Conservation (phyloP, 2,329 filamentous ascomycete genomes). For the Paraphaeosphaeria sporulosa region DNA sequence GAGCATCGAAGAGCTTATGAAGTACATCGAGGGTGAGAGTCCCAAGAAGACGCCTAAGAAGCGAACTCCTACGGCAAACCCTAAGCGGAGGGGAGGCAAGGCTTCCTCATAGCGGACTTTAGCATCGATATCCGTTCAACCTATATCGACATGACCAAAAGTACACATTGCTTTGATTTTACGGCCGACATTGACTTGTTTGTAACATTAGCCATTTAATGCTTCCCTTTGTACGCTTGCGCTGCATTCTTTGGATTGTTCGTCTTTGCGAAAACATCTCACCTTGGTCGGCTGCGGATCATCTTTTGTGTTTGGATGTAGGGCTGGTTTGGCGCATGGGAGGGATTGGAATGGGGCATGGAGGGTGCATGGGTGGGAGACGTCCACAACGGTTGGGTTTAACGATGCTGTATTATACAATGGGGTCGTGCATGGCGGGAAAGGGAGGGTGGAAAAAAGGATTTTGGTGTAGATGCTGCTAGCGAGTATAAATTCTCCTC, state of each 20-base stretch:
- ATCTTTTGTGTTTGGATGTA: background rate
- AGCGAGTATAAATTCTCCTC: constrained; percentile 12
- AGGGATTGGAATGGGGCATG: background rate
- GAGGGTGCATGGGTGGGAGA: background rate
- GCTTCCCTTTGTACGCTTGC: background rate
- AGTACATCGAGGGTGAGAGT: constrained; percentile 83
- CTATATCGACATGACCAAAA: constrained; percentile 8
- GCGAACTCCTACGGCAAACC: constrained; percentile 49
- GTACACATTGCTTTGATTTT: constrained; percentile 11
- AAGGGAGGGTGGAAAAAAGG: background rate
- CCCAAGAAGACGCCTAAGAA: constrained; percentile 56
- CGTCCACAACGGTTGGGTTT: background rate
- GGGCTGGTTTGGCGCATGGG: background rate
- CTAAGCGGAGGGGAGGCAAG: constrained; percentile 48
- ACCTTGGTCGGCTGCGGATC: background rate
- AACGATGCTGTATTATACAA: background rate
- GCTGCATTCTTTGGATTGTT: background rate
- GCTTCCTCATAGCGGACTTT: constrained; percentile 10
- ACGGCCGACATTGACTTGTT: constrained; percentile 11
- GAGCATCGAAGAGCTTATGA: constrained; percentile 91
- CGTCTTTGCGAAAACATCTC: background rate
- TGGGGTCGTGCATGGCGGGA: background rate
- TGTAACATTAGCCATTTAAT: constrained; percentile 12
- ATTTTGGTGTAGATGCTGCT: background rate
- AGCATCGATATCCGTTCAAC: background rate